Evolutionary conservation across 163 green algal genomes (phyloP).

Genomic region (Chloromonas sp.): DNA sequence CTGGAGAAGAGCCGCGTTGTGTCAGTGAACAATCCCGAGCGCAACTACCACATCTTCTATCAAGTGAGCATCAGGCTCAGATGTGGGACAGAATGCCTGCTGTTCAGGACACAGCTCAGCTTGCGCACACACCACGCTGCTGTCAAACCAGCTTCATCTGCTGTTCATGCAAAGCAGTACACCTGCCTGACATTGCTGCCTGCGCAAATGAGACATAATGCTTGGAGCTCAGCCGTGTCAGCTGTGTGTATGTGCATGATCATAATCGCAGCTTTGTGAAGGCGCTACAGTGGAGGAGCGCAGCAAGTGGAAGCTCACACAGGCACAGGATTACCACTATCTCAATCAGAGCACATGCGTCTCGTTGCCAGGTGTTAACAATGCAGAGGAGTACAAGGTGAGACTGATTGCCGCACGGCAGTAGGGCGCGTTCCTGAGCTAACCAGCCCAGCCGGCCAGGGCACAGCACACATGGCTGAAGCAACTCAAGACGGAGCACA

Average conservation of each 20-base stretch:
- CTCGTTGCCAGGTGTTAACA: slow-evolving; percentile 81
- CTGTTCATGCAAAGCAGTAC: too few relatives aligned
- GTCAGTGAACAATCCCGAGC: slow-evolving; percentile 86
- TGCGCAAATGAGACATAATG: too few relatives aligned
- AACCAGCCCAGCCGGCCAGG: too few relatives aligned
- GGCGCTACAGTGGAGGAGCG: slow-evolving; percentile 74
- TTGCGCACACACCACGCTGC: too few relatives aligned
- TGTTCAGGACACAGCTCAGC: too few relatives aligned
- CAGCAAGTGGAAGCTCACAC: slow-evolving; percentile 55
- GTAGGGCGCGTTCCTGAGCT: too few relatives aligned
- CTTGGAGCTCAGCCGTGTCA: too few relatives aligned
- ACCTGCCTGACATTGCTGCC: too few relatives aligned
- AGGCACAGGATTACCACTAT: slow-evolving; percentile 81
- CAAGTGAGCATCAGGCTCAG: slow-evolving; percentile 50
- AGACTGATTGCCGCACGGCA: neutral
- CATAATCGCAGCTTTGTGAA: slow-evolving; percentile 71
- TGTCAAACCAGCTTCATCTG: too few relatives aligned
- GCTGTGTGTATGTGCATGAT: too few relatives aligned
- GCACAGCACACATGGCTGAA: too few relatives aligned
- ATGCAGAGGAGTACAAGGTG: slow-evolving; percentile 91
- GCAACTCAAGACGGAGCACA: too few relatives aligned
- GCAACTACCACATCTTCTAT: slow-evolving; percentile 99
- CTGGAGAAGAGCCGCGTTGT: slow-evolving; percentile 94
- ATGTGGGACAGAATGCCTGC: neutral
- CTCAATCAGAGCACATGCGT: slow-evolving; percentile 89